Evolutionary conservation across 768 basidiomycete genomes (phyloP), one percentile per base, ranked within the genome.

Genomic region (Boletus sp.): DNA sequence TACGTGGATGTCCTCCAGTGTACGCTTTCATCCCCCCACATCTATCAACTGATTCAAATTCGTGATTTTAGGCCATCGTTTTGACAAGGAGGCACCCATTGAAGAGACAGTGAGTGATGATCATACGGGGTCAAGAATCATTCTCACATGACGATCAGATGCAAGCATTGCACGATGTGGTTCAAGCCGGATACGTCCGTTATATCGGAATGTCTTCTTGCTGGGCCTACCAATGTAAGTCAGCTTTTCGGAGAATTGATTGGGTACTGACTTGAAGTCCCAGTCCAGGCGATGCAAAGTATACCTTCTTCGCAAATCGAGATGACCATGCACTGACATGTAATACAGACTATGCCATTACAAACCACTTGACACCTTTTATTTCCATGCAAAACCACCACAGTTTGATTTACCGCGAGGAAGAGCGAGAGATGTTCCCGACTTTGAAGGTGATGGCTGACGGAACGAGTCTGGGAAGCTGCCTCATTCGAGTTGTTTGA

Each of bases 401-500:
- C 12, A 51, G 29, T 14, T 30, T 51, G n/a, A 41, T 51, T 30
- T 51, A 51, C 18, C 39, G 50, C 29, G 50, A 51, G n/a, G 50
- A 51, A 12, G 50, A 51, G 18, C 50, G 50, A 29, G 39, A 40
- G 37, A 51, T 51, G 50, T 40, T 40, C 50, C 50, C 50, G 29
- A 51, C 50, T 12, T 30, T 51, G 29, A 30, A 49, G 29, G 44
- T 47, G 14, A 7, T 29, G 15, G 1, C 50, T 17, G 56, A 60
- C 18, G 51, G 61, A 29, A 62, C 56, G 44, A 39, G 28, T 69
- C 10, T 24, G 15, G 20, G 85, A 84, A 1, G 75, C 78, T 0
- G 82, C 80, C 2, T 81, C 77, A 32, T 57, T 80, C 42, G 6
- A 45, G 44, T 42, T 18, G 5, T 73, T 81, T 30, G 82, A 84